Evolutionary conservation across 129 eudicot species (phyloP).

Genomic region (Solidago caesia): DNA sequence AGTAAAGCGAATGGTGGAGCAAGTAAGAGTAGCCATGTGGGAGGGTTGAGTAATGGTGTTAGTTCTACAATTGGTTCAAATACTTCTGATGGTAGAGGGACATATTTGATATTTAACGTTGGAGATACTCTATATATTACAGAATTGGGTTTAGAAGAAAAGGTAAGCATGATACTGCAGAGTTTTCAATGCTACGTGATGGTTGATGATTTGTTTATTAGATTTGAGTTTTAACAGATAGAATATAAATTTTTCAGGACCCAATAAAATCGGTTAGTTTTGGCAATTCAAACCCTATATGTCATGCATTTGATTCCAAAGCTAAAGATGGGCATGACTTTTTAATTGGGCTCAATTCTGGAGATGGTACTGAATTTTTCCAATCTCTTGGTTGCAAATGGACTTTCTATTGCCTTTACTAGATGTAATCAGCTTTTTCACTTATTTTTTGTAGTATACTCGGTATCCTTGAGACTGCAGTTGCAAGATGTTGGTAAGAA

Average conservation of each 20-base stretch:
- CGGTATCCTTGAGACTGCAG: slow-evolving; percentile 72
- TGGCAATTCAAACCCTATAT: slow-evolving; percentile 73
- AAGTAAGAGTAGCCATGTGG: slow-evolving; percentile 35
- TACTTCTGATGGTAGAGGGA: slow-evolving; percentile 71
- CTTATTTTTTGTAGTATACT: slow-evolving; percentile 55
- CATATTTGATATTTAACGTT: slow-evolving; percentile 76
- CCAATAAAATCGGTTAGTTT: slow-evolving; percentile 74
- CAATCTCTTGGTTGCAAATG: slow-evolving; percentile 1
- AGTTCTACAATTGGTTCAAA: slow-evolving; percentile 36
- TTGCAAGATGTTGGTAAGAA: slow-evolving; percentile 85
- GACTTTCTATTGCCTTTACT: not conserved
- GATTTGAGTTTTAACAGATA: not conserved
- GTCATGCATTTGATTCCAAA: slow-evolving; percentile 81
- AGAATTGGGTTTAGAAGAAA: slow-evolving; percentile 75
- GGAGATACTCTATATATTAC: slow-evolving; percentile 68
- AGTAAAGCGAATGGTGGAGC: slow-evolving; percentile 42
- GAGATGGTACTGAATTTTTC: slow-evolving; percentile 57
- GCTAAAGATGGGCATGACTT: slow-evolving; percentile 88
- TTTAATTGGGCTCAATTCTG: slow-evolving; percentile 68
- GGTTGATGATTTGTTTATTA: slow-evolving; percentile 1
- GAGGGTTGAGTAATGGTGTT: slow-evolving; percentile 48
- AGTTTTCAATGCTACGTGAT: not conserved
- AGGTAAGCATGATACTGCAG: slow-evolving; percentile 41
- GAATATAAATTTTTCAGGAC: slow-evolving; percentile 43
- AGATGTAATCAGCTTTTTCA: slow-evolving; percentile 18